Conservation (phyloP, 2,329 filamentous ascomycete genomes). For the Fusarium gaditjirri region DNA sequence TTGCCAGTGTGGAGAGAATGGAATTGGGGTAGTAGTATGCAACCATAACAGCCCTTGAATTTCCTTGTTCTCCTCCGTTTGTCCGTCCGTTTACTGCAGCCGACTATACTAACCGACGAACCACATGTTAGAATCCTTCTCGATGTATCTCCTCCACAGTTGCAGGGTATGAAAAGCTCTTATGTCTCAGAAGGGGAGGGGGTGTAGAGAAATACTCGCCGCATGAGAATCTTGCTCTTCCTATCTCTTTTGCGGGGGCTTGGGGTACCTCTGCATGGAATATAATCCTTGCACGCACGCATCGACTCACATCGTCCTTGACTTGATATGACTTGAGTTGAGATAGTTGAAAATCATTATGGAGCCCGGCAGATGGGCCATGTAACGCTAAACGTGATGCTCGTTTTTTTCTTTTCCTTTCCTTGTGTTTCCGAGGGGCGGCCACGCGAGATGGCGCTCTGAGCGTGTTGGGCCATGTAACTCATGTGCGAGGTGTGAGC, state of each 20-base stretch:
- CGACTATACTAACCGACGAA: conserved; percentile 19
- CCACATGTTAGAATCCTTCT: conserved; percentile 13
- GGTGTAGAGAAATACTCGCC: background rate
- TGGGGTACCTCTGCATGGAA: conserved; percentile 22
- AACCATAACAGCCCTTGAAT: conserved; percentile 8
- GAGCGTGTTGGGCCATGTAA: conserved; percentile 22
- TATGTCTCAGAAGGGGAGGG: conserved; percentile 12
- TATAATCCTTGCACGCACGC: conserved; percentile 25
- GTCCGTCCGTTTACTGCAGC: conserved; percentile 33
- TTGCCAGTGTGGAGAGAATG: background rate
- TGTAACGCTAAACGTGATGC: conserved; percentile 35
- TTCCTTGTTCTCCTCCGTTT: conserved; percentile 28
- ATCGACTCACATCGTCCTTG: conserved; percentile 3
- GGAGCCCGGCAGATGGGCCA: conserved; percentile 38
- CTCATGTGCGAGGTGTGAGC: conserved; percentile 37
- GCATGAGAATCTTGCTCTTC: background rate
- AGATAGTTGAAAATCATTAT: conserved; percentile 1
- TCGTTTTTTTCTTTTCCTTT: conserved; percentile 5
- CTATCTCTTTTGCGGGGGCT: conserved; percentile 3
- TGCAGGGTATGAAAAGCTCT: background rate
- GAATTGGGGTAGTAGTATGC: conserved; percentile 14
- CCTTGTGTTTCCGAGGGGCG: conserved; percentile 37
- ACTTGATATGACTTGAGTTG: conserved; percentile 1
- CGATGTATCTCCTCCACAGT: background rate
- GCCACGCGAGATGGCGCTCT: conserved; percentile 46